These are phyloP conservation scores for Solanum rostratum DNA, from an alignment of 257 asterid species.

Conservation along the genomic window DNA sequence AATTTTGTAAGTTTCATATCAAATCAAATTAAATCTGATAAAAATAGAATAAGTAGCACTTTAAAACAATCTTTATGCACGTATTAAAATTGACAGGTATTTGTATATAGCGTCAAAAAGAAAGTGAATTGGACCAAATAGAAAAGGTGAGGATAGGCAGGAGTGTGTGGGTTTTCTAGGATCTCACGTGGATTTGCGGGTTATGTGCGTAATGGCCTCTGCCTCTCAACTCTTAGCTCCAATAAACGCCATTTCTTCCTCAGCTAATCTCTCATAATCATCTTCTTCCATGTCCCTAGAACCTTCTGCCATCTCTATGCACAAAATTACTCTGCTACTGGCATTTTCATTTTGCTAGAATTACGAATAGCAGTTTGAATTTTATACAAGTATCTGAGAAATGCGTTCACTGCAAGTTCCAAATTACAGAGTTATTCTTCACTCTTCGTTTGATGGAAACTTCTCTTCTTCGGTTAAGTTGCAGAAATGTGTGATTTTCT, in stretches of 20 bases:
- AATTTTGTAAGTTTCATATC: no score
- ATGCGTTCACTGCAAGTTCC: conserved; percentile 48
- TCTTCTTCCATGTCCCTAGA: not conserved
- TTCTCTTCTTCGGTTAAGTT: conserved; percentile 3
- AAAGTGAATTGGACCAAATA: not conserved
- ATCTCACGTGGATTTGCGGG: not conserved
- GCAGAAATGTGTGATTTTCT: conserved; percentile 1
- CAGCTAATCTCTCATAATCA: conserved; percentile 22
- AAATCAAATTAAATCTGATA: no score
- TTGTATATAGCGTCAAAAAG: not conserved
- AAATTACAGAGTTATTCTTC: conserved; percentile 33
- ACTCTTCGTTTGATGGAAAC: conserved; percentile 8
- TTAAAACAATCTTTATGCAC: no score
- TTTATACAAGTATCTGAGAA: not conserved
- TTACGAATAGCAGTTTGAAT: not conserved
- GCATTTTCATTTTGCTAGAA: not conserved
- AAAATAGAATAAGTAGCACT: no score
- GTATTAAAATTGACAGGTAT: no score
- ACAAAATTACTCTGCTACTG: not conserved
- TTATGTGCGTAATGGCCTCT: conserved; percentile 9
- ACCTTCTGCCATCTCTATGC: conserved; percentile 24
- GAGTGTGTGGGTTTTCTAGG: not conserved
- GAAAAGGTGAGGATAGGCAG: not conserved
- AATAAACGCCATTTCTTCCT: conserved; percentile 23
- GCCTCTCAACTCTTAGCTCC: conserved; percentile 22